A percentile compares a stretch with the other conserved stretches of the same genome.
Conservation (phyloP, 73 alveolate genomes). For the Tetrahymena elliotti region DNA sequence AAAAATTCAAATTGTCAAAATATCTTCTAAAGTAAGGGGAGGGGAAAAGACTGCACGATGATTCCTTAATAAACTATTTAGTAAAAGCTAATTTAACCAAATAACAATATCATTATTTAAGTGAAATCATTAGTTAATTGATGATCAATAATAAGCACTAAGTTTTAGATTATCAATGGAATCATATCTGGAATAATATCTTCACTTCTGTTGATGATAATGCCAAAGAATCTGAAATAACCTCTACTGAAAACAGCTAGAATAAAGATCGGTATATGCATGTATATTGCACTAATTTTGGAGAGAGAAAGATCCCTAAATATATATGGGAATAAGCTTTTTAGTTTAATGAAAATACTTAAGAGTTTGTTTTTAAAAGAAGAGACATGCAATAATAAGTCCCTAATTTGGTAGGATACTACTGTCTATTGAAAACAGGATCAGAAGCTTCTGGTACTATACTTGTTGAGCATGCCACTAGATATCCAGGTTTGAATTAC, state of each 20-base stretch:
- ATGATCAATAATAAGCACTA: background rate
- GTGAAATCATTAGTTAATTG: background rate
- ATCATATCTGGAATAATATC: background rate
- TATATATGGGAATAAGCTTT: background rate
- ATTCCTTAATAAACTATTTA: background rate
- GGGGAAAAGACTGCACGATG: background rate
- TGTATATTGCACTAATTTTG: background rate
- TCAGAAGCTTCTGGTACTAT: background rate
- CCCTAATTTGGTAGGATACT: background rate
- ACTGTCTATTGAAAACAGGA: background rate
- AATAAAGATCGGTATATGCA: background rate
- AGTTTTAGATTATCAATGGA: background rate
- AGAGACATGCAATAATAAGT: background rate
- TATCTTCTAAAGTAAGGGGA: background rate
- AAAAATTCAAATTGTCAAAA: background rate
- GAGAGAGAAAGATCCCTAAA: background rate
- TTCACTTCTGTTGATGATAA: background rate
- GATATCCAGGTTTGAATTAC: background rate
- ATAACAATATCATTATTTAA: background rate
- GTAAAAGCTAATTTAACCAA: background rate
- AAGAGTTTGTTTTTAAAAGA: background rate
- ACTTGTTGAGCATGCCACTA: background rate
- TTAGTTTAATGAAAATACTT: background rate
- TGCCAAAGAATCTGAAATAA: background rate
- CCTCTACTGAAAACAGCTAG: background rate